Percentiles rank a stretch among this genome's conserved stretches.
Conservation (phyloP, 768 basidiomycete genomes). For the Daedalea quercina region DNA sequence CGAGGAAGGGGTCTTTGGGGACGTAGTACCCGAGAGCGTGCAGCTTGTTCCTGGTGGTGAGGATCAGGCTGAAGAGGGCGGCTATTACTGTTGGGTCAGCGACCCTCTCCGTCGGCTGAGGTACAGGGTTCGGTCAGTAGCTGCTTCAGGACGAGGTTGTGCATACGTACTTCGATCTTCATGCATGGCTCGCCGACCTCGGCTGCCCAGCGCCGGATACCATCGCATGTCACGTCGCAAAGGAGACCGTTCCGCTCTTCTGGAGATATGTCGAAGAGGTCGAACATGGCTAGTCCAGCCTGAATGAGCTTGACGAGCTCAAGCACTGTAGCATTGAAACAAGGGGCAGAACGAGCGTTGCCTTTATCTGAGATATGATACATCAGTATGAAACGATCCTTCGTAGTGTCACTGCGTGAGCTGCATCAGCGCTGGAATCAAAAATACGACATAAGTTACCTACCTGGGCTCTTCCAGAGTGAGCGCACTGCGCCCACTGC, state of each 20-base stretch:
- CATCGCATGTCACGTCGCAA: conserved; percentile 72
- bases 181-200: conserved; percentile 58
- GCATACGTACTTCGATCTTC: conserved; percentile 51
- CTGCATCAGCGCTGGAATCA: background rate
- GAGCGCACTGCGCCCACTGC: conserved; percentile 70
- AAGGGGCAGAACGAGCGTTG: conserved; percentile 17
- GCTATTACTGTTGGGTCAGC: conserved; percentile 70
- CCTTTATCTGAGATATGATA: conserved; percentile 52
- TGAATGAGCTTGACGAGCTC: conserved; percentile 75
- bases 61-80: conserved; percentile 62
- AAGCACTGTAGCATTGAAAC: conserved; percentile 63
- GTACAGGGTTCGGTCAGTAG: background rate
- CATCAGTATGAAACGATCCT: conserved; percentile 69
- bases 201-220: conserved; percentile 59
- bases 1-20: conserved; percentile 76
- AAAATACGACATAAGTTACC: conserved; percentile 12
- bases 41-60: conserved; percentile 65
- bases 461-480: conserved; percentile 74
- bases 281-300: conserved; percentile 63
- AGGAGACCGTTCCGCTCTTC: conserved; percentile 56
- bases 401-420: conserved; percentile 58
- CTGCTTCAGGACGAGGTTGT: background rate
- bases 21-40: conserved; percentile 44
- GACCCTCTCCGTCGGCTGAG: conserved; percentile 62
- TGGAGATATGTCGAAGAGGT: conserved; percentile 41